These are phyloP conservation scores for Fusarium sororula DNA, from an alignment of 2,329 filamentous ascomycete species.

Conservation along the genomic window DNA sequence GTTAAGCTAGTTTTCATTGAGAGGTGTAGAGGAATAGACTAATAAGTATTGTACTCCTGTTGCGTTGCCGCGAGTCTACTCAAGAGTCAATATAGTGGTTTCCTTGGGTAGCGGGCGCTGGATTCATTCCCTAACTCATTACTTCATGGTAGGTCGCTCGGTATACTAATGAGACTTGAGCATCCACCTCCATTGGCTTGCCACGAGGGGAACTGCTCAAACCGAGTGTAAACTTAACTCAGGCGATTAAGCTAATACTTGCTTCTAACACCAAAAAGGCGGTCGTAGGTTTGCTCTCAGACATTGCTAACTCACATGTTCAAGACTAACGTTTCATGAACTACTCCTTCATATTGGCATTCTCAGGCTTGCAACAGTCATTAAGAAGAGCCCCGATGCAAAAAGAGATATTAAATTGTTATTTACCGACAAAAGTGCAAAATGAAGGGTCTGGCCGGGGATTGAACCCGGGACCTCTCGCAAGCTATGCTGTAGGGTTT, in stretches of 20 bases:
- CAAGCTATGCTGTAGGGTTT: conserved; percentile 50
- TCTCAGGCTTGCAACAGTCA: too few relatives aligned
- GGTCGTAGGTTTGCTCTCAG: not conserved
- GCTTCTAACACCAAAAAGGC: not conserved
- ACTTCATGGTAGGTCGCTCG: not conserved
- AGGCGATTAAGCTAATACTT: not conserved
- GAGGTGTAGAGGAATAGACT: not conserved
- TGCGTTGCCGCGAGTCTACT: too few relatives aligned
- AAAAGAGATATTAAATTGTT: not conserved
- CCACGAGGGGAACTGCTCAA: too few relatives aligned
- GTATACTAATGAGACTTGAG: not conserved
- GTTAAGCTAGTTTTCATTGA: not conserved
- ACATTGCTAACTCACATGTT: too few relatives aligned
- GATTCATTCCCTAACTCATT: not conserved
- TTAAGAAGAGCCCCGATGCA: too few relatives aligned
- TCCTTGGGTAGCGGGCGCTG: too few relatives aligned
- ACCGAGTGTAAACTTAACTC: not conserved
- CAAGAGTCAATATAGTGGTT: not conserved
- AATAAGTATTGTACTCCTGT: not conserved
- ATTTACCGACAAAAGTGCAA: not conserved
- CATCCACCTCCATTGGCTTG: too few relatives aligned
- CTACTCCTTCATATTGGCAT: too few relatives aligned
- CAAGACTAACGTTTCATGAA: too few relatives aligned
- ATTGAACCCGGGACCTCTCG: conserved; percentile 59
- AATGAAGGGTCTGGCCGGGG: conserved; percentile 54